Percentiles rank a stretch among this genome's conserved stretches.
These are phyloP conservation scores for Penicillium sp. DNA, from an alignment of 2,329 filamentous ascomycete species.

Conservation along the genomic window DNA sequence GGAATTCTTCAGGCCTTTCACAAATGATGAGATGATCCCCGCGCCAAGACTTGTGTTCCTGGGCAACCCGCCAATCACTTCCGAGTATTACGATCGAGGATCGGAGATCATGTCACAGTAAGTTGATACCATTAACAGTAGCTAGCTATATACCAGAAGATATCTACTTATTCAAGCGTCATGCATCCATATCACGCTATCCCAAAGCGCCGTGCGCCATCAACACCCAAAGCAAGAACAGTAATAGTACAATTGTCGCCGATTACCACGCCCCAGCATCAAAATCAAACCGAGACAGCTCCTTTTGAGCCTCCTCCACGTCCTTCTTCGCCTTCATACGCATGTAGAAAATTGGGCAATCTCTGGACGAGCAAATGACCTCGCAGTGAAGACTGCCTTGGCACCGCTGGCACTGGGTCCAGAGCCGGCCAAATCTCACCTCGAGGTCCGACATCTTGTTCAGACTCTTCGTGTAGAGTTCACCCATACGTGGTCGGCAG, in stretches of 20 bases:
- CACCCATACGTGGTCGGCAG: conserved; percentile 82
- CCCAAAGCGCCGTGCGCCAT: conserved; percentile 11
- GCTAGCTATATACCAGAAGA: not conserved
- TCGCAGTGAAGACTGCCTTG: conserved; percentile 98
- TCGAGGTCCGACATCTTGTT: conserved; percentile 90
- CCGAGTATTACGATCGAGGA: not conserved
- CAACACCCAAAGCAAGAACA: conserved; percentile 1
- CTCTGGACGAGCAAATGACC: conserved; percentile 93
- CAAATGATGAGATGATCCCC: not conserved
- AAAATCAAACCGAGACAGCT: conserved; percentile 85
- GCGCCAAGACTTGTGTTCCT: conserved; percentile 16
- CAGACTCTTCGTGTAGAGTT: conserved; percentile 91
- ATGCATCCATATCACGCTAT: conserved; percentile 8
- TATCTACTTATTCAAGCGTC: conserved; percentile 6
- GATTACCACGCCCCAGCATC: conserved; percentile 73
- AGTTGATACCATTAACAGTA: not conserved
- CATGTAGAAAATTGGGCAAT: conserved; percentile 99
- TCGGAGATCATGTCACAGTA: not conserved
- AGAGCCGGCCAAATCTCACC: conserved; percentile 86
- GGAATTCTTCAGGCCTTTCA: not conserved
- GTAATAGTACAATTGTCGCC: conserved; percentile 25
- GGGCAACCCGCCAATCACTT: conserved; percentile 3
- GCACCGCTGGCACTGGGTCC: conserved; percentile 98
- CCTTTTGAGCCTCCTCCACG: conserved; percentile 90
- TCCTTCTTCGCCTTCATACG: conserved; percentile 99